These are phyloP conservation scores for Domatiomyces globalis DNA, from an alignment of 2,329 filamentous ascomycete species.

Conservation along the genomic window DNA sequence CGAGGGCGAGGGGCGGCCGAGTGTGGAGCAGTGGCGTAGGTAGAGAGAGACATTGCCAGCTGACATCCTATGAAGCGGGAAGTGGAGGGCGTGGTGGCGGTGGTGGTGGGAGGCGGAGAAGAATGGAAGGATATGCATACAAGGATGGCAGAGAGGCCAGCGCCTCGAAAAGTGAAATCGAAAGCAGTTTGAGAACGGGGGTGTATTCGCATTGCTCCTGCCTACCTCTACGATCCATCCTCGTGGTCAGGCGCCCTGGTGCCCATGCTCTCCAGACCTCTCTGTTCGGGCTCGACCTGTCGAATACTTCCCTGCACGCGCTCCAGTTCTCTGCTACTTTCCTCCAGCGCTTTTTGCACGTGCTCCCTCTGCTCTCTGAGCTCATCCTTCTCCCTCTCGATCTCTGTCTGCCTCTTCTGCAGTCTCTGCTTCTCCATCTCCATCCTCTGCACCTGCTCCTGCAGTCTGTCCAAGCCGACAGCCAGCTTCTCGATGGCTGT, in stretches of 20 bases:
- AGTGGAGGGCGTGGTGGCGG: background rate
- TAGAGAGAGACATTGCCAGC: background rate
- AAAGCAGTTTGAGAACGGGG: background rate
- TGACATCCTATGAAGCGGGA: background rate
- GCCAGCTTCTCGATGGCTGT: constrained; percentile 14
- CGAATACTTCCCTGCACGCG: constrained; percentile 1
- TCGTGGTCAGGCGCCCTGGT: background rate
- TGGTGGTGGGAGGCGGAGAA: too few relatives aligned
- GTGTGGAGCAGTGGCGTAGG: background rate
- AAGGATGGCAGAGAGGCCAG: background rate
- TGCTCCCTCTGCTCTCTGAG: constrained; percentile 10
- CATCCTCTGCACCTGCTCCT: constrained; percentile 11
- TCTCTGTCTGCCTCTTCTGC: constrained; percentile 10
- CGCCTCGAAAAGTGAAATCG: background rate
- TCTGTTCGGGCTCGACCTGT: background rate
- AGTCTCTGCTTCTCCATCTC: constrained; percentile 10
- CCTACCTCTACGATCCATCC: background rate
- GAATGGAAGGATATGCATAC: background rate
- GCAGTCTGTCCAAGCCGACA: constrained; percentile 10
- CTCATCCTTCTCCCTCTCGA: constrained; percentile 9
- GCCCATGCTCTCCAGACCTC: background rate
- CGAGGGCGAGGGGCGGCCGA: background rate
- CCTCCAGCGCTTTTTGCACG: constrained; percentile 13
- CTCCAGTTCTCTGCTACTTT: constrained; percentile 13
- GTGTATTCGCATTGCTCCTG: background rate